Evolutionary conservation across 371 early-diverging fungal species (phyloP).

Genomic region (Syncephalastrum sp.): DNA sequence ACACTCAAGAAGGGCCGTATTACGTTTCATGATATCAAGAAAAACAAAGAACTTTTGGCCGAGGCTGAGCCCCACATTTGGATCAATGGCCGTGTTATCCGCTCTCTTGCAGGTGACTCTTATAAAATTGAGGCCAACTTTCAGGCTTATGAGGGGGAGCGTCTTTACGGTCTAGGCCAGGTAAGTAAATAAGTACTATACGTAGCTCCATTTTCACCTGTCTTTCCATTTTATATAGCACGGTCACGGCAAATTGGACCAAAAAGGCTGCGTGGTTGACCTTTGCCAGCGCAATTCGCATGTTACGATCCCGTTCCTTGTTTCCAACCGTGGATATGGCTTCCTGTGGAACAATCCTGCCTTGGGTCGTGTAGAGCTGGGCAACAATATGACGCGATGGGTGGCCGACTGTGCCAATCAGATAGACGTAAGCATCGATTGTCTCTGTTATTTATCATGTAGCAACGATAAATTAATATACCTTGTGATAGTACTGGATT

Average conservation of each 20-base stretch:
- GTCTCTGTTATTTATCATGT: too few species aligned
- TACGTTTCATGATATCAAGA: conserved; percentile 13
- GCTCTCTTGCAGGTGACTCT: conserved; percentile 8
- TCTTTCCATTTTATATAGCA: not conserved
- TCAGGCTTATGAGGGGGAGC: conserved; percentile 15
- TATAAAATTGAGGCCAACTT: conserved; percentile 20
- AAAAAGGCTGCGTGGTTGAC: conserved; percentile 18
- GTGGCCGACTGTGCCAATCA: conserved; percentile 15
- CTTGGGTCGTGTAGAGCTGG: conserved; percentile 18
- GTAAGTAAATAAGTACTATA: conserved; percentile 1
- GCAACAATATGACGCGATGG: conserved; percentile 16
- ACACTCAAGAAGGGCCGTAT: conserved; percentile 9
- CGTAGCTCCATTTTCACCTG: not conserved
- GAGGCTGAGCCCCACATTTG: conserved; percentile 19
- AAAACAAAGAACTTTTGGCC: conserved; percentile 11
- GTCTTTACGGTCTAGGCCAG: conserved; percentile 19
- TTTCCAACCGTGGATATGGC: conserved; percentile 17
- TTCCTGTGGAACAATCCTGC: conserved; percentile 21
- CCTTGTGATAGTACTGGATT: conserved; percentile 12
- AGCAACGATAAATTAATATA: not conserved
- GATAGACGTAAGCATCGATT: conserved; percentile 10
- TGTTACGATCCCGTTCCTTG: conserved; percentile 18
- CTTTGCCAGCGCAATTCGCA: conserved; percentile 16
- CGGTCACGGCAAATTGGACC: conserved; percentile 13
- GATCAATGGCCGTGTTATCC: conserved; percentile 15